phyloP scores from a whole-genome alignment of 306 rosid genomes.

The Quercus alba region DNA sequence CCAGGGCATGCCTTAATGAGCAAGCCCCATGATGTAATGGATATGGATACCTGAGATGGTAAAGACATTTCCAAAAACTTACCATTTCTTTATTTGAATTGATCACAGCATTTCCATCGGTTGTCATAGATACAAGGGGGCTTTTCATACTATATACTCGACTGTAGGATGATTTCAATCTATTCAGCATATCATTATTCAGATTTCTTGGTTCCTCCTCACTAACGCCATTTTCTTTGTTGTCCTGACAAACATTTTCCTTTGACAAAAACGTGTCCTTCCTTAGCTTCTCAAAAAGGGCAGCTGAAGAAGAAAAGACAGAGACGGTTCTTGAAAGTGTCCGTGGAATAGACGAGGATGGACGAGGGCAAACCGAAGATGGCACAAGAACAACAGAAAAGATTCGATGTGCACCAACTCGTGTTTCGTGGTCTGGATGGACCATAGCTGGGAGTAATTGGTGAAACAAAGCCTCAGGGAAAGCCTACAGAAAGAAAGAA shows the following conservation, averaged over 20 bases:
- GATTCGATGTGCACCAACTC: conserved; percentile 79
- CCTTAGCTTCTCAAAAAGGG: conserved; percentile 77
- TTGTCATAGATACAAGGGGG: conserved; percentile 24
- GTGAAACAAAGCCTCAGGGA: conserved; percentile 95
- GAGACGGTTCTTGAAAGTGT: conserved; percentile 86
- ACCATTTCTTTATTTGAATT: conserved; percentile 45
- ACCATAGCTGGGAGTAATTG: conserved; percentile 85
- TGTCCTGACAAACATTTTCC: conserved; percentile 39
- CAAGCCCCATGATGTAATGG: neutral
- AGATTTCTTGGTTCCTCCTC: conserved; percentile 38
- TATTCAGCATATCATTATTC: conserved; percentile 43
- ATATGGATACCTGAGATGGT: neutral
- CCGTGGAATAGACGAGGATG: conserved; percentile 42
- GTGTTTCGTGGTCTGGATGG: conserved; percentile 92
- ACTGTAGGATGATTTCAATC: conserved; percentile 52
- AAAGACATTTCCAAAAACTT: conserved; percentile 32
- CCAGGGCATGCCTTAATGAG: neutral
- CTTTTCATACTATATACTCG: conserved; percentile 45
- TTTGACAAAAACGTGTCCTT: conserved; percentile 53
- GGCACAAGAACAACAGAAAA: conserved; percentile 91
- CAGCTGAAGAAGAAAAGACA: conserved; percentile 89
- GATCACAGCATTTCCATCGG: conserved; percentile 33
- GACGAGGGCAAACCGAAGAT: conserved; percentile 58
- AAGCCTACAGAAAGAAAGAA: conserved; percentile 49
- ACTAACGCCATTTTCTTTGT: conserved; percentile 23